Base-by-base conservation (phyloP, 768 basidiomycete species). In the Collybia nuda region DNA sequence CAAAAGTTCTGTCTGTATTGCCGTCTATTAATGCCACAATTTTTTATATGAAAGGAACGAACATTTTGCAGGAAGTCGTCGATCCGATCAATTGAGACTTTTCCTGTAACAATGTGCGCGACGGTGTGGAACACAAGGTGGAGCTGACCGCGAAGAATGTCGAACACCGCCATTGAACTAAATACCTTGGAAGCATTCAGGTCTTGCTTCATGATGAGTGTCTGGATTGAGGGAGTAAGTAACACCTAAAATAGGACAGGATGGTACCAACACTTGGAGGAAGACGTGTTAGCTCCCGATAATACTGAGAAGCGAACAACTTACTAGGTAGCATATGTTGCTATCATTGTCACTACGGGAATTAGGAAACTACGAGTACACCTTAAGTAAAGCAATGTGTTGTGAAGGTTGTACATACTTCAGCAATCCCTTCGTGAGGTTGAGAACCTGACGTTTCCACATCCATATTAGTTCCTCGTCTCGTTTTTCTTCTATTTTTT, bases 281-380 rank as follows among this genome's bases (percentile, higher is more conserved):
- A 26, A n/a, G n/a, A n/a, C n/a, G n/a, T n/a, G n/a, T n/a, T n/a
- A n/a, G n/a, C n/a, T n/a, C n/a, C n/a, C n/a, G n/a, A n/a, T n/a
- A n/a, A n/a, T n/a, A n/a, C n/a, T n/a, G 19, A 15, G 39, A 17
- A 4, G 29, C 28, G 14, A 56, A 37, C 55, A 23, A 44, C 80
- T 47, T 66, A 84, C 74, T 84, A 88, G 6, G 80, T 71, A 1
- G 76, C 70, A 57, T 80, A 89, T 1, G 85, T 84, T 14, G 78
- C 74, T 37, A 85, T 58, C 87, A 89, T 90, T 23, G 80, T 82
- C 1, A 79, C 32, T 6, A 88, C 62, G 0, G 88, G 88, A 39
- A 88, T 76, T 29, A 80, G 50, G 53, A 74, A 80, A 59, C 84
- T 88, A 47, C 14, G 14, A 4, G 12, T 36, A 29, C 1, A 9